Percentiles rank a stretch among this genome's conserved stretches.
These are phyloP conservation scores for Trypanosoma grayi DNA, from an alignment of 208 protist genomes.

Conservation along the genomic window DNA sequence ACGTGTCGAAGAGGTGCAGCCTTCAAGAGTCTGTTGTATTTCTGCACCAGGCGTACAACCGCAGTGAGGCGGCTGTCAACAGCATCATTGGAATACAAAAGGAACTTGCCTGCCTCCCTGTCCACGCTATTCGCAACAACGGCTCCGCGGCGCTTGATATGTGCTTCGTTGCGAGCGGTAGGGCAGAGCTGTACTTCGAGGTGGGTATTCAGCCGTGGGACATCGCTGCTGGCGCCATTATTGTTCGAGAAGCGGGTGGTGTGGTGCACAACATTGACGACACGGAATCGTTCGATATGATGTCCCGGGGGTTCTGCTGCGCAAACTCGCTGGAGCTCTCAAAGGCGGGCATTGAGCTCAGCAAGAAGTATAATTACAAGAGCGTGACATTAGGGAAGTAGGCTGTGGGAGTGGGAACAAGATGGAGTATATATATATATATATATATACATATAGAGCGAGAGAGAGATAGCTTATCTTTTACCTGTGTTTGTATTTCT, in stretches of 20 bases:
- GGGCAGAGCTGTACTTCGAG: slow-evolving; percentile 74
- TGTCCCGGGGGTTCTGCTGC: slow-evolving; percentile 63
- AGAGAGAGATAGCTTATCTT: too few relatives aligned
- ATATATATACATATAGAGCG: too few relatives aligned
- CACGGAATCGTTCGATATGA: slow-evolving; percentile 54
- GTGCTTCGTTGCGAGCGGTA: slow-evolving; percentile 81
- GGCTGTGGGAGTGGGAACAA: too few relatives aligned
- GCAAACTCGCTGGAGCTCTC: slow-evolving; percentile 55
- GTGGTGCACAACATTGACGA: slow-evolving; percentile 84
- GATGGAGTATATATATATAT: too few relatives aligned
- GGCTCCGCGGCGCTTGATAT: slow-evolving; percentile 80
- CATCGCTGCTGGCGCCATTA: slow-evolving; percentile 74
- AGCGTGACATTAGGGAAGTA: slow-evolving; percentile 20
- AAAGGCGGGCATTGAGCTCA: slow-evolving; percentile 48
- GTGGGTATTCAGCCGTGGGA: slow-evolving; percentile 79
- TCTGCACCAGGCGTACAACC: slow-evolving; percentile 58
- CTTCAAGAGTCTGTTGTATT: slow-evolving; percentile 66
- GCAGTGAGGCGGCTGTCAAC: slow-evolving; percentile 43
- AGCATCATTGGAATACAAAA: slow-evolving; percentile 58
- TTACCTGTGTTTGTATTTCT: too few relatives aligned
- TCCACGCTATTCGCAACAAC: slow-evolving; percentile 72
- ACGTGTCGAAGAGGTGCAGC: slow-evolving; percentile 45
- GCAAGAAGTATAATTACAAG: slow-evolving; percentile 62
- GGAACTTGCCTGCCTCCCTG: slow-evolving; percentile 53
- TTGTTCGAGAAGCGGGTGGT: slow-evolving; percentile 85